A percentile compares a stretch with the other conserved stretches of the same genome.
Conservation (phyloP, 352 stramenopile genomes). For the Phytophthora citricola region DNA sequence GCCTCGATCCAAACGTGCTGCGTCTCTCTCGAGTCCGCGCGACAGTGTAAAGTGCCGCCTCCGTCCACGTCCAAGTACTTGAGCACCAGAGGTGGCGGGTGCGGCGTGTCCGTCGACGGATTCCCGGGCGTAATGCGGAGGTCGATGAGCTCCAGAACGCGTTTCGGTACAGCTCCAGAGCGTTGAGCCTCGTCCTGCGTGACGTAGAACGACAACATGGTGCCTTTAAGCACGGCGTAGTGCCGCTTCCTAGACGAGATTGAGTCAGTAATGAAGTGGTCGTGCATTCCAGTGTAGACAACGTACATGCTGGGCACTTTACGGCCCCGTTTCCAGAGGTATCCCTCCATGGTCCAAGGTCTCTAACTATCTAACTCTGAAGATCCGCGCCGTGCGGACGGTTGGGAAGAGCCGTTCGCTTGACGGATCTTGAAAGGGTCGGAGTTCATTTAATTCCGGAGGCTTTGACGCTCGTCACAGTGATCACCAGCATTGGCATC, state of each 20-base stretch:
- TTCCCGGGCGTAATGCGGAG: constrained; percentile 30
- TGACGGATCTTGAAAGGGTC: too few species aligned
- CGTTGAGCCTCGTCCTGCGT: constrained; percentile 58
- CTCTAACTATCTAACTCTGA: constrained; percentile 2
- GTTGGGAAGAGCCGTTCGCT: too few species aligned
- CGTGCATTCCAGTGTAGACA: too few species aligned
- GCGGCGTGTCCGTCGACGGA: constrained; percentile 8
- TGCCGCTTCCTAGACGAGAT: constrained; percentile 57
- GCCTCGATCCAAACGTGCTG: constrained; percentile 66
- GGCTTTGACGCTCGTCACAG: too few species aligned
- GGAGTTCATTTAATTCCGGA: too few species aligned
- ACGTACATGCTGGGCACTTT: constrained; percentile 56
- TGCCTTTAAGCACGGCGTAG: constrained; percentile 81
- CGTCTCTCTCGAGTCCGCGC: constrained; percentile 58
- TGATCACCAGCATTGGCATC: too few species aligned
- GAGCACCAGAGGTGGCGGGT: constrained; percentile 29
- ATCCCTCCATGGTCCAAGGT: constrained; percentile 47
- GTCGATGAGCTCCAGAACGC: constrained; percentile 68
- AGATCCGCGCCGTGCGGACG: background rate
- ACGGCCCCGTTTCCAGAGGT: constrained; percentile 56
- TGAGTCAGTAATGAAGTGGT: too few species aligned
- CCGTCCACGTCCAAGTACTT: constrained; percentile 45
- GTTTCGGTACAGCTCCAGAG: constrained; percentile 46
- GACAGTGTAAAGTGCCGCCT: constrained; percentile 52
- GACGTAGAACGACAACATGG: constrained; percentile 74